Evolutionary conservation across 306 rosid species (phyloP), one percentile per base, ranked within the genome.

Genomic region (Vigna nakashimae): DNA sequence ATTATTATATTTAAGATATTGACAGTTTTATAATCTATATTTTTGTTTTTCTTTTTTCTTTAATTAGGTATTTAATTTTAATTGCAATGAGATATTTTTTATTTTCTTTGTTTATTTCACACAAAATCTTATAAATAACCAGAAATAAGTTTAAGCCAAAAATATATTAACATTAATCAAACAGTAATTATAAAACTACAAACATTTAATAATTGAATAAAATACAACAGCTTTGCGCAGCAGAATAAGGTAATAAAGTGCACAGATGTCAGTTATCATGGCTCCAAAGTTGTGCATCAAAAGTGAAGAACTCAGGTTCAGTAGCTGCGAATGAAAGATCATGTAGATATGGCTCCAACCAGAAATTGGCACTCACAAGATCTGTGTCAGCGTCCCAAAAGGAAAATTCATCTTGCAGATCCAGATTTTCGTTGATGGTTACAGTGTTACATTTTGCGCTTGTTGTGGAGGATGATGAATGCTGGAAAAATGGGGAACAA

Each of bases 241-340:
- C 6, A 55, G 5, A 57, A 57, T 24, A 57, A 20, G 9, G 0
- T 14, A 45, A 57, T 53, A 18, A 10, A 18, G 2, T 10, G 18
- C 2, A 2, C 2, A 15, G 10, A 46, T 18, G 46, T 16, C 65
- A 75, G 8, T 17, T 48, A 64, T 65, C 52, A 51, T 71, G 57
- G 10, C 43, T 49, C 77, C 63, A 60, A 62, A 69, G 76, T 16
- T 79, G 15, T 58, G 52, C 77, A 59, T 79, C 65, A 60, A 60
- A 18, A 2, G 53, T 34, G 34, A 60, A 71, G 42, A 3, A 20
- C 9, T 59, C 66, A 0, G 51, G 43, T 11, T 55, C 75, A 26
- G 42, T 42, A 11, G 74, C 10, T 15, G 9, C 4, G 2, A 30
- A 32, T 8, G 52, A 20, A 9, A 69, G 62, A 16, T 79, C 78